Evolutionary conservation across 768 basidiomycete genomes (phyloP).

Genomic region (Macrolepiota fuliginosa): DNA sequence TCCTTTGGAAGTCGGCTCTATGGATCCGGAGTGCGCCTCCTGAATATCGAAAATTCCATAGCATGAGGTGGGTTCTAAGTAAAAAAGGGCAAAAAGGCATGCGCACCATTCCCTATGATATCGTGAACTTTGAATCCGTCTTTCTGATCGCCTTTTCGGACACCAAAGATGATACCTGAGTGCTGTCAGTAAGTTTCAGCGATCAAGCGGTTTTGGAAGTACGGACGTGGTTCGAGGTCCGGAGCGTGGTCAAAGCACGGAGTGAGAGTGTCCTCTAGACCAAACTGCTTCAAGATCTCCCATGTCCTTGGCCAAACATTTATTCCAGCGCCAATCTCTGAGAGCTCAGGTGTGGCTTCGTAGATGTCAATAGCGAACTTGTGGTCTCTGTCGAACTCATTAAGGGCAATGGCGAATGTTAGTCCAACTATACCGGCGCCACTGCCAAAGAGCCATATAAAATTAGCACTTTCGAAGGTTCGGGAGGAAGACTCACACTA

Average conservation of each 20-base stretch:
- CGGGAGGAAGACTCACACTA: neutral
- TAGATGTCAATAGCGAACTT: slow-evolving; percentile 35
- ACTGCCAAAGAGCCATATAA: slow-evolving; percentile 18
- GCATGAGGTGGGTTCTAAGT: neutral
- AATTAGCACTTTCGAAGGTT: neutral
- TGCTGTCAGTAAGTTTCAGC: neutral
- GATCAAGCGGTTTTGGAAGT: neutral
- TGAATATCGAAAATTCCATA: slow-evolving; percentile 5
- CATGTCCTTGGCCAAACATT: slow-evolving; percentile 27
- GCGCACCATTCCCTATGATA: slow-evolving; percentile 19
- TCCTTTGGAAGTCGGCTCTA: slow-evolving; percentile 43
- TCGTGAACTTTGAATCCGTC: slow-evolving; percentile 28
- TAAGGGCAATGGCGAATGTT: slow-evolving; percentile 31
- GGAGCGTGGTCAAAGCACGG: slow-evolving; percentile 14
- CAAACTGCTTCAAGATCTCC: slow-evolving; percentile 16
- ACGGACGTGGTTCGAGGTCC: slow-evolving; percentile 14
- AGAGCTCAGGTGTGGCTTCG: slow-evolving; percentile 36
- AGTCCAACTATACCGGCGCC: slow-evolving; percentile 42
- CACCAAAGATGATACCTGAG: slow-evolving; percentile 10
- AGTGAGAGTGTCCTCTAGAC: slow-evolving; percentile 13
- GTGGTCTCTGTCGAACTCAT: slow-evolving; percentile 20
- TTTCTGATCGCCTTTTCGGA: slow-evolving; percentile 31
- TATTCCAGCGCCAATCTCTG: slow-evolving; percentile 45
- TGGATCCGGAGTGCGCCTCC: slow-evolving; percentile 30
- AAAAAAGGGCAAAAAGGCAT: neutral